Evolutionary conservation across 768 basidiomycete species (phyloP).

Genomic region (Dendrothele bispora): DNA sequence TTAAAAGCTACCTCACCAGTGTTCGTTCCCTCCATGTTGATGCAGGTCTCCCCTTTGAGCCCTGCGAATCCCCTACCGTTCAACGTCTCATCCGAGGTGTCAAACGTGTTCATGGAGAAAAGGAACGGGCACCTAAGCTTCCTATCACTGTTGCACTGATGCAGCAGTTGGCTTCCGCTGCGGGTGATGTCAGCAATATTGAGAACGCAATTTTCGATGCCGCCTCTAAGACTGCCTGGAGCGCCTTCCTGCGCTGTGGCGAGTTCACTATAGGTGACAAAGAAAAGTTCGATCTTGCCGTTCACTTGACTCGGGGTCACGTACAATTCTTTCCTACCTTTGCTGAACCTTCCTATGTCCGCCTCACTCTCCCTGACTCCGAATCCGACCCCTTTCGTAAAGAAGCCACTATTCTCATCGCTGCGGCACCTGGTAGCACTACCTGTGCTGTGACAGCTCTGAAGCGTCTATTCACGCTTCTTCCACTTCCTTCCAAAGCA

Average conservation of each 20-base stretch:
- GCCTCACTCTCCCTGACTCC: slow-evolving; percentile 29
- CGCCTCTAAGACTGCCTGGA: slow-evolving; percentile 12
- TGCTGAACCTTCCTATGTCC: slow-evolving; percentile 18
- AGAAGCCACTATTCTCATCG: slow-evolving; percentile 21
- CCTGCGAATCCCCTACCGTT: slow-evolving; percentile 23
- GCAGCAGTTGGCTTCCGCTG: not conserved
- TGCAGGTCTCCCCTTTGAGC: slow-evolving; percentile 20
- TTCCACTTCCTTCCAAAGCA: not conserved
- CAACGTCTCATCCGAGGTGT: slow-evolving; percentile 30
- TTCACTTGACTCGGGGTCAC: slow-evolving; percentile 10
- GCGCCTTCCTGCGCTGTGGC: slow-evolving; percentile 10
- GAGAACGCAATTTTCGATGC: slow-evolving; percentile 11
- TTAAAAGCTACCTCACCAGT: slow-evolving; percentile 17
- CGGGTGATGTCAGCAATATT: not conserved
- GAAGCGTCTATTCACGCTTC: not conserved
- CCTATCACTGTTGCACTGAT: not conserved
- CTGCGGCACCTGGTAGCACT: slow-evolving; percentile 14
- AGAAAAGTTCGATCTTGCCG: slow-evolving; percentile 8
- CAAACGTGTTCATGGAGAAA: slow-evolving; percentile 25
- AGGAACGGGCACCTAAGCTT: slow-evolving; percentile 14
- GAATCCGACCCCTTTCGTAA: slow-evolving; percentile 36
- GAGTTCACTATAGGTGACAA: slow-evolving; percentile 13
- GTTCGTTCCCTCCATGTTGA: slow-evolving; percentile 31
- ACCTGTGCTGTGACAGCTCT: not conserved
- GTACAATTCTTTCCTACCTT: not conserved